These are phyloP conservation scores for Russula ochroleuca DNA, from an alignment of 768 basidiomycete genomes.

Conservation along the genomic window DNA sequence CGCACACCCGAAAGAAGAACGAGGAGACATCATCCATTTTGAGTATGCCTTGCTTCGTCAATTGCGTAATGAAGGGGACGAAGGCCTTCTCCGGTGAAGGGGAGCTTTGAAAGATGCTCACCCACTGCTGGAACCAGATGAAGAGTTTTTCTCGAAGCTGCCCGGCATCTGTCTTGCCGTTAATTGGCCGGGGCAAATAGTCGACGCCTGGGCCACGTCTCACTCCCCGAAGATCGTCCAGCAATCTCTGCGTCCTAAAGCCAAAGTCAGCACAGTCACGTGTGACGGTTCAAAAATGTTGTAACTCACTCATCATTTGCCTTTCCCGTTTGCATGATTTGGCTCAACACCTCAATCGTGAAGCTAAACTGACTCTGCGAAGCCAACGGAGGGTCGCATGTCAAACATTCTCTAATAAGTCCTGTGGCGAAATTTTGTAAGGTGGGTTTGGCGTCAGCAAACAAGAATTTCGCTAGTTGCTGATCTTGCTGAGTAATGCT, in stretches of 20 bases:
- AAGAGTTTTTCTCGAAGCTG: constrained; percentile 71
- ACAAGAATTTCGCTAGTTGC: constrained; percentile 82
- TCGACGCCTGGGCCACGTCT: constrained; percentile 48
- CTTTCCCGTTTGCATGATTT: constrained; percentile 68
- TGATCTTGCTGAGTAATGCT: constrained; percentile 76
- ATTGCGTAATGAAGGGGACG: constrained; percentile 92
- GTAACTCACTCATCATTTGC: constrained; percentile 76
- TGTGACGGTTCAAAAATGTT: not conserved
- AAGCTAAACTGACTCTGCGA: constrained; percentile 74
- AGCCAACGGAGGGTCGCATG: constrained; percentile 74
- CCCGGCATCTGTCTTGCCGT: constrained; percentile 66
- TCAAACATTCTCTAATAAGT: constrained; percentile 81
- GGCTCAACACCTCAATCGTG: constrained; percentile 75
- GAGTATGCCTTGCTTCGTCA: constrained; percentile 94
- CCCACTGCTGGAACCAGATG: constrained; percentile 92
- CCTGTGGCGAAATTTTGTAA: constrained; percentile 78
- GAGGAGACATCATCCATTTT: constrained; percentile 95
- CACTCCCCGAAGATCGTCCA: constrained; percentile 78
- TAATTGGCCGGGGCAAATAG: constrained; percentile 39
- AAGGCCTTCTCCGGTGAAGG: constrained; percentile 91
- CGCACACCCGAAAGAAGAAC: constrained; percentile 97
- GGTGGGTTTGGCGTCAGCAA: constrained; percentile 70
- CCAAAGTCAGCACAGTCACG: constrained; percentile 13
- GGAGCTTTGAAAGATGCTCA: constrained; percentile 87
- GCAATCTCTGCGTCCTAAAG: constrained; percentile 58